Evolutionary conservation across 2,329 filamentous ascomycete genomes (phyloP), one percentile per base, ranked within the genome.

Genomic region (Pleoardoris graminearum): DNA sequence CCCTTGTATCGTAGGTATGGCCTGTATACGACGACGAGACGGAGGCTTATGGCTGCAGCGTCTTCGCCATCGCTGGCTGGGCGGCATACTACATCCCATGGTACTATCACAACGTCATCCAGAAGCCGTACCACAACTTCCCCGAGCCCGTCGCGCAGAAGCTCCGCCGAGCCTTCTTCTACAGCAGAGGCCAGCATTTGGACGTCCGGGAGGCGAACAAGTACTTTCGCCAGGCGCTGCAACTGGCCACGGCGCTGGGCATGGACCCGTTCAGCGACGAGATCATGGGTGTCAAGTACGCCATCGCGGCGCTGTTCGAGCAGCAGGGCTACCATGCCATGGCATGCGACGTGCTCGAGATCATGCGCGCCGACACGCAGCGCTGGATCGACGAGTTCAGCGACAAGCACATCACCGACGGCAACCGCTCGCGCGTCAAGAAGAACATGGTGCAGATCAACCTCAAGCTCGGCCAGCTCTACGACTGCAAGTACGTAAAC

Each of bases 181-280:
- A 90, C 74, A 92, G 94, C 66, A 65, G 67, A 22, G 68, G 67
- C 17, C 83, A 88, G 58, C 80, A 84, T 33, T 82, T 88, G 4
- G 87, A 96, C 53, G 85, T 90, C 2, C 82, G 88, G 53, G 81
- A 88, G 49, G 92, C 93, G 0, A 79, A 95, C 53, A 88, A 90
- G 61, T 90, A 90, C 72, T 97, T 96, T 72, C 86, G 86, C 64
- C 82, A 88, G 59, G 91, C 92, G 3, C 79, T 97, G 51, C 80
- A 86, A 57, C 81, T 88, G 46, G 91, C 91, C 51, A 78, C 85
- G 44, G 85, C 90, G 65, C 68, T 88, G 45, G 85, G 86, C 0
- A 84, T 99, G 77, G 91, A 97, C 68, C 90, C 90, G 0, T 95
- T 92, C 70, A 92, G 89, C 3, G 89, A 97, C 63, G 92, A 97